Evolutionary conservation across 805 yeast species (phyloP), one percentile per base, ranked within the genome.

Genomic region (Nakazawaea sp.): DNA sequence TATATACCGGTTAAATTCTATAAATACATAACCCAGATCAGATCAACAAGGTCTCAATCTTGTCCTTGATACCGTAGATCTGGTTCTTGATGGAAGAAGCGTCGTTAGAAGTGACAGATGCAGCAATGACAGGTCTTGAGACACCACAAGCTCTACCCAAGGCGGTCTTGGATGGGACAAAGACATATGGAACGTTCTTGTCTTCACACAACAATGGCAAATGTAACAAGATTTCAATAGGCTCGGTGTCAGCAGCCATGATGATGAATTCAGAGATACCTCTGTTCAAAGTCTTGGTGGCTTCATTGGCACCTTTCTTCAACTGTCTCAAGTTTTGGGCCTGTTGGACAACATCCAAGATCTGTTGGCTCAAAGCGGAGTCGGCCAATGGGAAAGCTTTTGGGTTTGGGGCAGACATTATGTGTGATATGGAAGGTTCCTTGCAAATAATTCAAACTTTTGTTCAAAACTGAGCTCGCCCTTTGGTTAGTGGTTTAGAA

Each of bases 101-200:
- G 61, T 92, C 99, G 71, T 92, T 92, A 51, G 97, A 79, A 62
- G 99, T 92, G 61, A 92, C 92, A 46, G 95, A 83, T 48, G 97
- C 97, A 60, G 98, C 95, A 62, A 92, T 90, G 44, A 92, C 99
- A 50, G 97, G 97, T 78, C 99, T 85, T 41, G 97, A 87, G 47
- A 92, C 98, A 72, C 99, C 99, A 73, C 98, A 92, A 56, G 98
- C 97, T 75, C 99, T 86, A 66, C 99, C 99, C 56, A 92, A 75
- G 47, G 98, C 98, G 59, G 92, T 80, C 77, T 92, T 90, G 53
- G 97, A 88, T 51, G 99, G 97, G 50, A 92, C 97, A 52, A 92
- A 92, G 48, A 92, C 97, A 74, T 92, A 92, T 47, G 98, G 97
- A 51, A 92, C 98, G 74, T 92, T 92, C 78, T 92, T 92, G 71